These are phyloP conservation scores for Epichloe sp. DNA, from an alignment of 2,329 filamentous ascomycete genomes.

Conservation along the genomic window DNA sequence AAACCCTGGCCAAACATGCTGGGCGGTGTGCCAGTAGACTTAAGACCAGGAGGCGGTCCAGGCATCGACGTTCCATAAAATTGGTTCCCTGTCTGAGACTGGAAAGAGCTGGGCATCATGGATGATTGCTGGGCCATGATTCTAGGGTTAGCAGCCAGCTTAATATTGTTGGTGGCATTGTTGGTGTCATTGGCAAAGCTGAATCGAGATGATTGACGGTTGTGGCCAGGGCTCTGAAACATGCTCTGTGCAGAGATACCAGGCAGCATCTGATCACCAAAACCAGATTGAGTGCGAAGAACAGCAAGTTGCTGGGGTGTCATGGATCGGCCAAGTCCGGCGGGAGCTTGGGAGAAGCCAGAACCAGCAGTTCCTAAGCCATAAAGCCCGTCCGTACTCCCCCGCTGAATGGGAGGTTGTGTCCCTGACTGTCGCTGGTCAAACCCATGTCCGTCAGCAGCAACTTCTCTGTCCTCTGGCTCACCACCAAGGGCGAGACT, in stretches of 20 bases:
- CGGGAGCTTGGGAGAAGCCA: constrained; percentile 33
- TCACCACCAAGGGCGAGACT: constrained; percentile 87
- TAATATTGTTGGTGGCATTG: constrained; percentile 40
- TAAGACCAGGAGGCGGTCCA: constrained; percentile 86
- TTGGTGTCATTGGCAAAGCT: constrained; percentile 71
- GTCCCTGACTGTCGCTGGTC: constrained; percentile 52
- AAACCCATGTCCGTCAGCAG: constrained; percentile 35
- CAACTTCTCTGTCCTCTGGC: constrained; percentile 63
- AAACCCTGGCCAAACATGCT: constrained; percentile 92
- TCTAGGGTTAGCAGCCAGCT: constrained; percentile 65
- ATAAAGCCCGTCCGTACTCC: constrained; percentile 39
- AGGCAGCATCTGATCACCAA: constrained; percentile 46
- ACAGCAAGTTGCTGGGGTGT: constrained; percentile 63
- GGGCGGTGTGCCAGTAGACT: constrained; percentile 87
- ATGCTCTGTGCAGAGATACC: constrained; percentile 37
- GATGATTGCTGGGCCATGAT: constrained; percentile 73
- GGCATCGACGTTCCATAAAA: constrained; percentile 80
- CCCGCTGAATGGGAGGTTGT: constrained; percentile 66
- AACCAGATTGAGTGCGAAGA: constrained; percentile 51
- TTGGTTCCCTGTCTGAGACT: constrained; percentile 48
- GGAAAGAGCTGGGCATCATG: constrained; percentile 64
- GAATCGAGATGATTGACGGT: constrained; percentile 74
- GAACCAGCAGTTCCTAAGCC: constrained; percentile 35
- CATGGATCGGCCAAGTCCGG: constrained; percentile 52
- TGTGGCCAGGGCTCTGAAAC: constrained; percentile 55